Percentiles rank a stretch among this genome's conserved stretches.
Evolutionary conservation across 306 rosid genomes (phyloP).

Genomic region (Neltuma alba): DNA sequence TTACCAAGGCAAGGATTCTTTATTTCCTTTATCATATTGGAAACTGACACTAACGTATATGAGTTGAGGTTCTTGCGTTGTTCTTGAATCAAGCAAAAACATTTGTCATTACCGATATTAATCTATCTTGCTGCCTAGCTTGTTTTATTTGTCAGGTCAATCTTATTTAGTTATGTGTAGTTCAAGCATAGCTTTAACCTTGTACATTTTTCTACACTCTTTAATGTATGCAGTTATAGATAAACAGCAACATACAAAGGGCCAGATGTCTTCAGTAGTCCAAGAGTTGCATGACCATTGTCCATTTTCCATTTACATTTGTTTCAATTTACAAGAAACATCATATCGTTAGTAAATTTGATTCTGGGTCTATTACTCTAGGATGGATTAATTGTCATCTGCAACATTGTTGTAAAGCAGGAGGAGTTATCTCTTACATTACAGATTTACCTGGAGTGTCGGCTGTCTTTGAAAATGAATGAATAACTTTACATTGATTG

Average conservation of each 20-base stretch:
- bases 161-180: not conserved
- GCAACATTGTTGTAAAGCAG: not conserved
- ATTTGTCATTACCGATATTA: not conserved
- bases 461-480: not conserved
- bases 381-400: not conserved
- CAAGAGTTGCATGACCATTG: not conserved
- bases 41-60: not conserved
- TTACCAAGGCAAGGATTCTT: conserved; percentile 1
- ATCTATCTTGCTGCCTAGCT: not conserved
- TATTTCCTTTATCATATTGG: not conserved
- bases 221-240: too few relatives aligned
- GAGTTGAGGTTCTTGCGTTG: not conserved
- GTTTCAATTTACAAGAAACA: not conserved
- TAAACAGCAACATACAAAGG: too few relatives aligned
- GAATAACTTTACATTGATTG: not conserved
- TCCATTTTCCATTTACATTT: not conserved
- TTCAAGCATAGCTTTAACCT: too few relatives aligned
- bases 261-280: too few relatives aligned
- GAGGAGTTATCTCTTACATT: not conserved
- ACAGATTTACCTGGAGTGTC: not conserved
- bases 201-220: too few relatives aligned
- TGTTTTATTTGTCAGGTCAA: not conserved
- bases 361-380: not conserved
- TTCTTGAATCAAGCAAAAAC: not conserved
- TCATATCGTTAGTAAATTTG: not conserved